Evolutionary conservation across 108 stramenopile genomes (phyloP).

Genomic region (Nitzschia sp.): DNA sequence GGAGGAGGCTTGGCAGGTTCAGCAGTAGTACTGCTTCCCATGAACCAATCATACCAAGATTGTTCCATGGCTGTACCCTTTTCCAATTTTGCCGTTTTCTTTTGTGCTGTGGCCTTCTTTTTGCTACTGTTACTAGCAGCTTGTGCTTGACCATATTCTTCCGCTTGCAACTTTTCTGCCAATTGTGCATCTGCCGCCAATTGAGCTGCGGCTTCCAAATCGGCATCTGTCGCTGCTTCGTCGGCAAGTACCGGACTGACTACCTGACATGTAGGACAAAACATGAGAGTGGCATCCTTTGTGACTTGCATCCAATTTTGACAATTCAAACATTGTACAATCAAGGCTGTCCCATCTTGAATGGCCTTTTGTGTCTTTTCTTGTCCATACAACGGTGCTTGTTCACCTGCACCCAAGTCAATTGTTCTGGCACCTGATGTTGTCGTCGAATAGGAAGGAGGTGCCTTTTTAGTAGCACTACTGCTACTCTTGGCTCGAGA

Average conservation of each 20-base stretch:
- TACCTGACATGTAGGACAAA: slow-evolving; percentile 75
- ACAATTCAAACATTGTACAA: slow-evolving; percentile 77
- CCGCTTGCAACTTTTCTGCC: slow-evolving; percentile 77
- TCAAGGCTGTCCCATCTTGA: slow-evolving; percentile 63
- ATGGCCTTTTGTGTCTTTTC: slow-evolving; percentile 72
- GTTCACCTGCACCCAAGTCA: slow-evolving; percentile 55
- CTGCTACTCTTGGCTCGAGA: slow-evolving; percentile 9
- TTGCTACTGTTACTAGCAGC: not conserved
- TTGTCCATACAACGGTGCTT: slow-evolving; percentile 67
- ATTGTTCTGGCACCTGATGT: slow-evolving; percentile 4
- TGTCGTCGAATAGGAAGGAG: not conserved
- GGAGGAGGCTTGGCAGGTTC: not conserved
- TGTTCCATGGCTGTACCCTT: slow-evolving; percentile 13
- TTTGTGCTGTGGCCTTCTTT: not conserved
- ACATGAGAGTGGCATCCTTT: slow-evolving; percentile 71
- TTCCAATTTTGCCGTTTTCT: slow-evolving; percentile 24
- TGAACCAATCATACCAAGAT: slow-evolving; percentile 52
- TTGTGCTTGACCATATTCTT: slow-evolving; percentile 56
- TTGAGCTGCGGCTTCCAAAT: slow-evolving; percentile 68
- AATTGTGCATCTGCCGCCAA: slow-evolving; percentile 72
- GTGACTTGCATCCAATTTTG: slow-evolving; percentile 87
- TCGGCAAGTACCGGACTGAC: slow-evolving; percentile 63
- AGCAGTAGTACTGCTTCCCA: slow-evolving; percentile 26
- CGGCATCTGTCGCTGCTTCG: slow-evolving; percentile 43
- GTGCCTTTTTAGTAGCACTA: not conserved